Evolutionary conservation across 2,329 filamentous ascomycete genomes (phyloP).

Genomic region (Truncatella angustata): DNA sequence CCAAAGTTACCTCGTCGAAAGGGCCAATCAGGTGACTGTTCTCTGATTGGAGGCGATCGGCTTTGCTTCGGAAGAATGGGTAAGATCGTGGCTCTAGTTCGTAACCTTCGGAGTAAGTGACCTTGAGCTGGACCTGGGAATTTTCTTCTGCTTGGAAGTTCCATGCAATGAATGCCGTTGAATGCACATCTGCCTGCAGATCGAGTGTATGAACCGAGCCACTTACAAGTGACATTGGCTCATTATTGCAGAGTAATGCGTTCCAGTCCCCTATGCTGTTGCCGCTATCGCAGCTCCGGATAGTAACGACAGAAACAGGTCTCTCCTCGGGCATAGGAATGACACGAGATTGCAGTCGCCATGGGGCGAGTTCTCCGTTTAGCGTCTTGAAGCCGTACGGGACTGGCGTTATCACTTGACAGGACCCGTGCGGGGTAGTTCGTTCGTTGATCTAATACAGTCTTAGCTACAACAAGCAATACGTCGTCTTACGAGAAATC

Average conservation of each 20-base stretch:
- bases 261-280: not conserved
- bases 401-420: too few relatives aligned
- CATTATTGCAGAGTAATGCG: not conserved
- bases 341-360: not conserved
- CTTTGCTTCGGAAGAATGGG: conserved; percentile 5
- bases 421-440: not conserved
- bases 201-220: not conserved
- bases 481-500: not conserved
- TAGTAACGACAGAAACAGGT: not conserved
- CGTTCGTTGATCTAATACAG: conserved; percentile 2
- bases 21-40: conserved; percentile 1
- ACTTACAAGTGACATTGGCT: not conserved
- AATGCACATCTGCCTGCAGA: conserved; percentile 7
- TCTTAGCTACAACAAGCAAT: too few relatives aligned
- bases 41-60: not conserved
- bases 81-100: conserved; percentile 1
- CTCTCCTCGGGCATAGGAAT: conserved; percentile 1
- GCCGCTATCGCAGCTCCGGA: not conserved
- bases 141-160: not conserved
- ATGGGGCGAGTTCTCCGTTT: conserved; percentile 7
- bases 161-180: conserved; percentile 5
- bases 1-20: not conserved
- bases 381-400: conserved; percentile 4
- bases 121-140: not conserved
- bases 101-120: conserved; percentile 4